Base-by-base conservation (phyloP, 2,329 filamentous ascomycete species). In the Talaromyces sp. region DNA sequence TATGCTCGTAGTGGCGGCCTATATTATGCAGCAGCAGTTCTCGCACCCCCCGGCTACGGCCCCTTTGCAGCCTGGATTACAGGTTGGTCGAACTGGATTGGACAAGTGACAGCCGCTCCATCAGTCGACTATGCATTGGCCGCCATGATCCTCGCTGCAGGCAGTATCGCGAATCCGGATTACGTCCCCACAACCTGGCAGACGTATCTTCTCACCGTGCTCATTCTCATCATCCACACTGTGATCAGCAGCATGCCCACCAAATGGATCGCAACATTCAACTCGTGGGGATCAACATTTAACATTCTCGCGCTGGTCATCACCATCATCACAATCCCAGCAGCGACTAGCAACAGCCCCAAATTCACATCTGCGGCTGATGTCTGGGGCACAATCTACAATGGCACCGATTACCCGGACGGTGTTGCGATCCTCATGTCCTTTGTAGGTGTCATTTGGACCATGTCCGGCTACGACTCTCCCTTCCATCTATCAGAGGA, bases 401-500 rank as follows among this genome's bases (percentile, higher is more conserved):
- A 87, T 63, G 84, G 85, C 27, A 91, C 89, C 0, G 85, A 88
- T 54, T 92, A 86, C 72, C 88, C 89, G 0, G 82, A 88, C 63
- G 89, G 89, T 19, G 79, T 91, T 22, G 85, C 87, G 0, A 82
- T 91, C 0, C 79, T 92, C 29, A 91, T 91, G 89, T 86, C 84
- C 25, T 92, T 92, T 73, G 84, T 90, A 51, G 84, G 85, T 31
- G 88, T 90, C 38, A 89, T 90, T 68, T 90, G 88, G 88, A 89
- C 87, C 5, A 88, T 88, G 83, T 82, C 82, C 5, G 87, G 88
- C 47, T 90, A 90, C 72, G 88, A 91, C 74, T 84, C 84, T 0
- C 86, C 89, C 0, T 91, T 91, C 74, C 89, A 92, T 76, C 77
- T 92, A n/a, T 84, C 87, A 3, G 89, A 92, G 72, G 89, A 92